Percentiles rank a stretch among this genome's conserved stretches.
These are phyloP conservation scores for Cryphonectria parasitica DNA, from an alignment of 2,329 filamentous ascomycete genomes.

Conservation along the genomic window DNA sequence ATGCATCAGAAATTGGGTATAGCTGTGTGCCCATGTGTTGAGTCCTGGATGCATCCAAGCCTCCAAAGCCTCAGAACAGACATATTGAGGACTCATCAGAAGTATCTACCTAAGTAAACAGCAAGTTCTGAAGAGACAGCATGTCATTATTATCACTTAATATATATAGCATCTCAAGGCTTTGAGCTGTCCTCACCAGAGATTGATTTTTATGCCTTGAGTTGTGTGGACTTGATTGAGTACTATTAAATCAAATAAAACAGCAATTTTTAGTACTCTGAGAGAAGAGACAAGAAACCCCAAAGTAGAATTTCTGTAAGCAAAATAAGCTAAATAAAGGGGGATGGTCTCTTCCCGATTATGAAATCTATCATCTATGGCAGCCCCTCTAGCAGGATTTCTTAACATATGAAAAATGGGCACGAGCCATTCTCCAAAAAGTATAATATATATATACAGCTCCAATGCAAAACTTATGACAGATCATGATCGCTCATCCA, in stretches of 20 bases:
- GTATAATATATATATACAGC: not conserved
- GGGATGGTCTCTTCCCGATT: not conserved
- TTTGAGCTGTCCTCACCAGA: not conserved
- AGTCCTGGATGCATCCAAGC: not conserved
- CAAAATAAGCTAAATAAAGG: not conserved
- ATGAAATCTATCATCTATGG: not conserved
- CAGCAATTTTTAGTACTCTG: too few relatives aligned
- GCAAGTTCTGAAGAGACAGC: not conserved
- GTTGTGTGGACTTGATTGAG: too few relatives aligned
- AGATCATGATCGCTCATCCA: not conserved
- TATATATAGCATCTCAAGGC: not conserved
- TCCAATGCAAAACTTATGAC: not conserved
- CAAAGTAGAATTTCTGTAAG: too few relatives aligned
- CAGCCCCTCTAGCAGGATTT: not conserved
- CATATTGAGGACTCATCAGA: not conserved
- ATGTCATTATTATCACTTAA: not conserved
- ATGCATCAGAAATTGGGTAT: too few relatives aligned
- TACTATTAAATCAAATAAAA: too few relatives aligned
- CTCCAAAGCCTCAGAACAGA: not conserved
- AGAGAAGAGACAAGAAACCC: too few relatives aligned
- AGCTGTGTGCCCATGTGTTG: not conserved
- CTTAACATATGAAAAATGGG: not conserved
- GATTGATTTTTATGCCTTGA: too few relatives aligned
- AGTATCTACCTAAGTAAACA: too few relatives aligned
- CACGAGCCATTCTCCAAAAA: not conserved